Percentiles rank a stretch among this genome's conserved stretches.
phyloP scores from a whole-genome alignment of 2,329 filamentous ascomycete genomes.

The Phyllosticta ampelicida region DNA sequence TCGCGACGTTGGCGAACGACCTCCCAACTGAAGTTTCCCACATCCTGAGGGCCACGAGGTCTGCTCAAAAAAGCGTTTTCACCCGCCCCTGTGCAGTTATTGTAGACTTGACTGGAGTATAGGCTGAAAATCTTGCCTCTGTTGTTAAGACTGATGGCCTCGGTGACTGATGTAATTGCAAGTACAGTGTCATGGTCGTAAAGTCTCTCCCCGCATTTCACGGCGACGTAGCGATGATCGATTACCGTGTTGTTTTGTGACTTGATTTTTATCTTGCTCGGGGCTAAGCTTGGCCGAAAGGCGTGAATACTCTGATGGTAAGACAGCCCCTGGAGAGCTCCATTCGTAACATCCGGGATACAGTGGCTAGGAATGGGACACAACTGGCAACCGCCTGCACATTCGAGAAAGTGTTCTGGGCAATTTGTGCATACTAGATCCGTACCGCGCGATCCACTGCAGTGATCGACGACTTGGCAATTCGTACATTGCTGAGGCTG shows the following conservation, averaged over 20 bases:
- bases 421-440: neutral
- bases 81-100: neutral
- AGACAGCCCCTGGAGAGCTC: neutral
- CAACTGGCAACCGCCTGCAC: neutral
- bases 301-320: neutral
- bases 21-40: neutral
- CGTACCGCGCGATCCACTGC: neutral
- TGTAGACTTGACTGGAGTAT: neutral
- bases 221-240: no score
- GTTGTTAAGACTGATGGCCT: neutral
- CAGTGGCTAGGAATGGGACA: neutral
- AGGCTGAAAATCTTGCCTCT: neutral
- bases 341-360: neutral
- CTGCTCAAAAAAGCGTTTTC: no score
- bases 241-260: neutral
- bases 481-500: neutral
- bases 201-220: neutral
- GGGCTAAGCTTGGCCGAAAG: neutral
- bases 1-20: neutral
- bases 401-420: neutral
- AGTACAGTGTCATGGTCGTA: neutral
- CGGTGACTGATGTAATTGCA: neutral
- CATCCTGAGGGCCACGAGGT: neutral
- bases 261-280: neutral
- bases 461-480: neutral